Base-by-base conservation (phyloP, 768 basidiomycete species). In the Panaeolus papilionaceus region DNA sequence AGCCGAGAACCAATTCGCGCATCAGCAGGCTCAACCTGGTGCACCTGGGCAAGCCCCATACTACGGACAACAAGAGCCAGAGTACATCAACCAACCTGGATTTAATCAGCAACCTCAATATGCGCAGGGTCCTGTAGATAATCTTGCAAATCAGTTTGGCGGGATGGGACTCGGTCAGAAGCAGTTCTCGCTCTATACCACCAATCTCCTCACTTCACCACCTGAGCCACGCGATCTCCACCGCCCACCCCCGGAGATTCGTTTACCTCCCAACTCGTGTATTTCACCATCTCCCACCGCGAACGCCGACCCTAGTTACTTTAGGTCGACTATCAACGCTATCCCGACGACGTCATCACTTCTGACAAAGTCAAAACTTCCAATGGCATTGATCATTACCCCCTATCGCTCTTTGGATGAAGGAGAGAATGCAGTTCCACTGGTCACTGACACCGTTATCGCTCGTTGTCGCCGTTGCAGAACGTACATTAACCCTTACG, bases 401-500 rank as follows among this genome's bases (percentile, higher is more conserved):
- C 97, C 97, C 0, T 96, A 97, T 78, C 90, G 96, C 39, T 90
- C 92, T 0, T 77, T 96, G 67, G 90, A 94, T 72, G 91, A 89
- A 75, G 96, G 92, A 51, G 92, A 95, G 67, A 89, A 90, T 47
- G 85, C 88, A 1, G 94, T 98, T 23, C 94, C 95, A n/a, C 84
- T 98, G 45, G 88, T 98, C 9, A 89, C 92, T 0, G 97, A 99
- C 76, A 95, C 93, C 0, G 92, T 98, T 51, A 98, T 98, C 73
- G 96, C 97, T 49, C 92, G 97, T 51, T 98, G 97, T 81, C 87
- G 97, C 69, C 88, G 97, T 20, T 98, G 97, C 84, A 89, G 97
- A 75, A 92, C 95, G 40, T 98, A 98, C 80, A 98, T 99, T 79
- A 97, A 98, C 75, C 96, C 97, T 3, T 99, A 93, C 74, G 96